Evolutionary conservation across 2,329 filamentous ascomycete species (phyloP).

Genomic region (Xylaria sp.): DNA sequence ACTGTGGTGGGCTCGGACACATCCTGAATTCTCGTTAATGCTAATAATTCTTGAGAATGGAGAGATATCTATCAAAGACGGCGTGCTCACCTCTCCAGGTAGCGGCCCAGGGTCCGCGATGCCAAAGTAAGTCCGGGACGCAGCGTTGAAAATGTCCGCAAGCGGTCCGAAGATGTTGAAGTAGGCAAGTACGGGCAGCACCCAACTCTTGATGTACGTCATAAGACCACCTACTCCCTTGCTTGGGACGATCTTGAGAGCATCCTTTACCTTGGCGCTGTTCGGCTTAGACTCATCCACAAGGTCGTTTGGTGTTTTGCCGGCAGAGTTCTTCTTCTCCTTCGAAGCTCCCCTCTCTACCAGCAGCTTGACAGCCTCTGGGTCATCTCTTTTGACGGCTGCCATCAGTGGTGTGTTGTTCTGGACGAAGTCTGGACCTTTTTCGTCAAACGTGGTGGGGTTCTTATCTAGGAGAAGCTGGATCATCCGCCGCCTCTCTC

Average conservation of each 20-base stretch:
- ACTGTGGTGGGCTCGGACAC: conserved; percentile 28
- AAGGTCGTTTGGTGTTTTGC: conserved; percentile 31
- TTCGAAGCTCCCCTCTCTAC: conserved; percentile 35
- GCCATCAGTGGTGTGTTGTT: conserved; percentile 38
- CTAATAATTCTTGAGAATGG: neutral
- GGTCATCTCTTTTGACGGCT: conserved; percentile 33
- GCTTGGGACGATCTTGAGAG: conserved; percentile 26
- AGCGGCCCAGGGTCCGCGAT: conserved; percentile 14
- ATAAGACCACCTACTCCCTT: conserved; percentile 37
- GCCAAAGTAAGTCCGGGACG: conserved; percentile 24
- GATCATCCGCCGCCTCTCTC: conserved; percentile 31
- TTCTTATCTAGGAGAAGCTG: conserved; percentile 38
- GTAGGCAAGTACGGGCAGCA: conserved; percentile 32
- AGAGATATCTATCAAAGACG: neutral
- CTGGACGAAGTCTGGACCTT: conserved; percentile 22
- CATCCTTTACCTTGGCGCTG: conserved; percentile 25
- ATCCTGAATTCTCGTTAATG: conserved; percentile 24
- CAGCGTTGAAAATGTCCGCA: conserved; percentile 34
- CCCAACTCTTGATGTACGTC: conserved; percentile 35
- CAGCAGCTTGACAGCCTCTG: conserved; percentile 33
- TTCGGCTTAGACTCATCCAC: conserved; percentile 28
- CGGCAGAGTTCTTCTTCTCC: conserved; percentile 33
- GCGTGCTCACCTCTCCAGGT: conserved; percentile 25
- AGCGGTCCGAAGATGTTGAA: conserved; percentile 30
- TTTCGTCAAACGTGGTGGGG: conserved; percentile 31